Evolutionary conservation across 2,329 filamentous ascomycete genomes (phyloP), one percentile per base, ranked within the genome.

Genomic region (Talaromyces funiculosus): DNA sequence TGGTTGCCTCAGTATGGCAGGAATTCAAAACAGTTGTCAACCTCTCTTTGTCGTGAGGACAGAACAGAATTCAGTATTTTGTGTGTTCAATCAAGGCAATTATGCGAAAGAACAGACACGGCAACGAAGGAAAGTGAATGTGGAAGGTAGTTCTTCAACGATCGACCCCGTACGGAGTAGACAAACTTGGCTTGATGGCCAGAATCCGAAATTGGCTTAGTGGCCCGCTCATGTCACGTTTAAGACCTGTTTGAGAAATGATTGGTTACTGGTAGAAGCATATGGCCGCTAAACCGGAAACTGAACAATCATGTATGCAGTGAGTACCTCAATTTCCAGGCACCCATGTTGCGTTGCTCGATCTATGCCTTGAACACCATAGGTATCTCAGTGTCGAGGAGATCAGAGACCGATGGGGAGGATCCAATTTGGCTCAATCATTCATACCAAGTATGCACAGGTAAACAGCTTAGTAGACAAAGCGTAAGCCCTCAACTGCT

Each of bases 101-200:
- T 8, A 16, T 33, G 47, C 10, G 47, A 35, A 18, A 51, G n/a
- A 16, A 35, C n/a, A 47, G 14, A 29, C 1, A 18, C 29, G 26
- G 14, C 20, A 33, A 33, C 18, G 33, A 37, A 24, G 33, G 33
- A 9, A 54, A 22, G 7, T 18, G 18, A 18, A 51, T 18, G 26
- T 31, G 10, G 26, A 6, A 26, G 51, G 26, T 12, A 26, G 51
- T 54, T 54, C 20, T 14, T 22, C 20, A 24, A 22, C 20, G 20
- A n/a, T 18, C 26, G 3, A 38, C 51, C 33, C 31, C 20, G 51
- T 40, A 40, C 20, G 12, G 8, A 54, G 35, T 9, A 10, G 37
- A 16, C 43, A 53, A 59, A 53, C 18, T 24, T 53, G 56, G 43
- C 57, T 53, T 53, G 24, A 59, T 35, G 45, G 56, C 33, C 4